Evolutionary conservation across 106 monocot species (phyloP), one percentile per base, ranked within the genome.

Genomic region (Platanthera guangdongensis): DNA sequence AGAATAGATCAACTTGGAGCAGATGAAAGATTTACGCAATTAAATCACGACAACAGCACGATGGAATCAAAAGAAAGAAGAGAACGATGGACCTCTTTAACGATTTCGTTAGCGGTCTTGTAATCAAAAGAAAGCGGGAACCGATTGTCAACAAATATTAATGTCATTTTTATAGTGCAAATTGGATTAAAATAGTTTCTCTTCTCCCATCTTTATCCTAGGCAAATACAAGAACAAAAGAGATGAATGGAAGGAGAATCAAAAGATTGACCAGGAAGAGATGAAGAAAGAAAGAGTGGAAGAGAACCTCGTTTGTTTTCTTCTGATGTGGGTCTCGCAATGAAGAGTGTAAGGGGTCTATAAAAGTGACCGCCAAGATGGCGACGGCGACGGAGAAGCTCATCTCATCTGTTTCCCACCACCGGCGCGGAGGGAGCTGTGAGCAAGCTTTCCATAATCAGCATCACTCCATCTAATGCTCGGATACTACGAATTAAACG

Each of bases 121-220:
- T 51, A 80, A 52, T 80, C 75, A 67, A 74, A 75, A 18, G 68
- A 80, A n/a, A 80, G 65, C 51, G 80, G 80, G 75, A 80, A 80
- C 14, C 80, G 65, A 13, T 68, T 50, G 45, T 75, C 65, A 1
- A 54, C 75, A 3, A 67, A 75, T 53, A 52, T n/a, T n/a, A n/a
- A n/a, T n/a, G n/a, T n/a, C n/a, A n/a, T n/a, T n/a, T n/a, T n/a
- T n/a, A n/a, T n/a, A n/a, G n/a, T n/a, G n/a, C n/a, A n/a, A n/a
- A n/a, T 32, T 32, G 32, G 32, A 32, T 32, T 32, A 32, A 32
- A 32, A 32, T 32, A 32, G 32, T 32, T 32, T 32, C 32, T 32
- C 32, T 0, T 32, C 2, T 32, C 32, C 2, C 32, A 0, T 32
- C 32, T 39, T 39, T 39, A 39, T 39, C 39, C 39, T 39, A 39